These are phyloP conservation scores for Verticillium dahliae DNA, from an alignment of 2,329 filamentous ascomycete species.

Conservation along the genomic window DNA sequence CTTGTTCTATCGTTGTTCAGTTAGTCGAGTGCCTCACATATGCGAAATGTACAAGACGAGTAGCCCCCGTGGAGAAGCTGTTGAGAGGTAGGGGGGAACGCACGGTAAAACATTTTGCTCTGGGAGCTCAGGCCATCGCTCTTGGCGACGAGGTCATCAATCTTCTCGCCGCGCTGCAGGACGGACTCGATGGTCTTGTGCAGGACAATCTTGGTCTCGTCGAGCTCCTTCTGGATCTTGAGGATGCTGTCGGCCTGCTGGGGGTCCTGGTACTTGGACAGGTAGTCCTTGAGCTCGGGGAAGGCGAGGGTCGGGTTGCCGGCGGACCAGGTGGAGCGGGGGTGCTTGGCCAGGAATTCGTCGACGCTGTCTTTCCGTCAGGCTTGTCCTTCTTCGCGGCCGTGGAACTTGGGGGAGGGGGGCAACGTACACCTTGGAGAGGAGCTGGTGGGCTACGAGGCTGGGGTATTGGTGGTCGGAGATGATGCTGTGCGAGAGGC, in stretches of 20 bases:
- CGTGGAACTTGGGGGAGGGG: neutral
- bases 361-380: slow-evolving; percentile 45
- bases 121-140: slow-evolving; percentile 83
- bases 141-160: slow-evolving; percentile 89
- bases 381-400: neutral
- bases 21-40: neutral
- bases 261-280: slow-evolving; percentile 73
- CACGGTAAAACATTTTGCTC: slow-evolving; percentile 97
- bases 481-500: slow-evolving; percentile 44
- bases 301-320: slow-evolving; percentile 50
- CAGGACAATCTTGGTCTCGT: slow-evolving; percentile 94
- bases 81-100: slow-evolving; percentile 17
- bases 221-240: slow-evolving; percentile 93
- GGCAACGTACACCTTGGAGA: slow-evolving; percentile 53
- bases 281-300: slow-evolving; percentile 73
- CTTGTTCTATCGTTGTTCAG: slow-evolving; percentile 39
- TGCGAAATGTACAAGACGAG: neutral
- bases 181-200: slow-evolving; percentile 94
- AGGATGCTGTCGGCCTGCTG: slow-evolving; percentile 84
- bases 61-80: neutral
- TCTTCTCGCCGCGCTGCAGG: slow-evolving; percentile 89
- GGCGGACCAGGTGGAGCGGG: slow-evolving; percentile 59
- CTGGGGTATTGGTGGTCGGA: slow-evolving; percentile 69
- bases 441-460: slow-evolving; percentile 77
- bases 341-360: slow-evolving; percentile 75